Conservation (phyloP, 225 moss, liverwort and hornwort species). For the Neckera pumila region DNA sequence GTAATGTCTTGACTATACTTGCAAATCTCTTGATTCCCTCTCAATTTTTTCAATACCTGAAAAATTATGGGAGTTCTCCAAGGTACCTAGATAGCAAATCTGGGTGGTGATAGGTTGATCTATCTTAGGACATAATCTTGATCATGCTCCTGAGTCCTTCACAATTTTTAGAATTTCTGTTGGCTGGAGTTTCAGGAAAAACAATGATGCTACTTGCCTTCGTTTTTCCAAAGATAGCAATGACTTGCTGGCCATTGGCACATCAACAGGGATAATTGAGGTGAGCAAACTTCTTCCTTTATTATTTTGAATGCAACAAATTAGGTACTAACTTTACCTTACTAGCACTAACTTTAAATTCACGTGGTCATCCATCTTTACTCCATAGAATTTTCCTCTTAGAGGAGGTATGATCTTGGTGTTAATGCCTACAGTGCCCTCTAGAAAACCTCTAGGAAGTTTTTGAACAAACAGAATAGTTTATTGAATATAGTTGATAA, state of each 20-base stretch:
- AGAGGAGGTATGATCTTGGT: background rate
- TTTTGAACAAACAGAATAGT: too few relatives aligned
- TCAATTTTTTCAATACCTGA: too few relatives aligned
- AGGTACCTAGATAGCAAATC: too few relatives aligned
- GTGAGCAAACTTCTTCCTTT: background rate
- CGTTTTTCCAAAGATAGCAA: conserved; percentile 16
- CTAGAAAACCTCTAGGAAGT: too few relatives aligned
- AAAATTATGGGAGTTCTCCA: too few relatives aligned
- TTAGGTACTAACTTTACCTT: background rate
- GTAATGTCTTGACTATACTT: too few relatives aligned
- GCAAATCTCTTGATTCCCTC: too few relatives aligned
- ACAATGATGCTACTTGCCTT: background rate
- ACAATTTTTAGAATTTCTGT: background rate
- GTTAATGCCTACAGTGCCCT: too few relatives aligned
- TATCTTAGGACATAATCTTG: background rate
- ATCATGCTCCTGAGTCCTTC: background rate
- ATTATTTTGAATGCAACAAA: background rate
- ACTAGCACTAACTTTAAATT: background rate
- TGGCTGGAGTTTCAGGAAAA: background rate
- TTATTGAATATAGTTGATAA: too few relatives aligned
- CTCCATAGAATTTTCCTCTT: too few relatives aligned
- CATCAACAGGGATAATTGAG: conserved; percentile 18
- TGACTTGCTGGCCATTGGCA: conserved; percentile 33
- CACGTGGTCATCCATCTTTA: background rate
- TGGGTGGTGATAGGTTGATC: too few relatives aligned